These are phyloP conservation scores for Paramyrothecium roridum DNA, from an alignment of 2,329 filamentous ascomycete species.

Conservation along the genomic window DNA sequence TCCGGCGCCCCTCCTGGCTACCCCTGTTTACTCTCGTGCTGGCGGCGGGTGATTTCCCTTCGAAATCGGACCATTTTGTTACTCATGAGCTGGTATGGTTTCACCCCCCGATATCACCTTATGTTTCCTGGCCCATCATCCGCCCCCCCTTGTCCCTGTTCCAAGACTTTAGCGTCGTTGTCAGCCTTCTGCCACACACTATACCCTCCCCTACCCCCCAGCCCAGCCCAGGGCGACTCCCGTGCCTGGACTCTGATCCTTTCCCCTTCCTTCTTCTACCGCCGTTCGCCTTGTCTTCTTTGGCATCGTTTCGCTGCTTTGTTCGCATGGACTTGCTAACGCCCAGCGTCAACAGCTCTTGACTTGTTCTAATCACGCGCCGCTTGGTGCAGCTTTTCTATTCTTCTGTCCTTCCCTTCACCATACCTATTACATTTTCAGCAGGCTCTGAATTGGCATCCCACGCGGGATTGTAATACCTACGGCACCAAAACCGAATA, in stretches of 20 bases:
- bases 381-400: background rate
- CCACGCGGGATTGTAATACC: constrained; percentile 1
- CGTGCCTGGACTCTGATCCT: background rate
- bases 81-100: background rate
- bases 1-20: background rate
- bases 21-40: background rate
- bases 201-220: background rate
- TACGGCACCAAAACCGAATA: background rate
- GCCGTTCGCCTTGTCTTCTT: background rate
- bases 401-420: constrained; percentile 23
- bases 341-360: background rate
- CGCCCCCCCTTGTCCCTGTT: background rate
- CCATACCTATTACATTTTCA: constrained; percentile 36
- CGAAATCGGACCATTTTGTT: background rate
- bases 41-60: background rate
- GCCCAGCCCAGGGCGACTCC: background rate
- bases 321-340: background rate
- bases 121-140: background rate
- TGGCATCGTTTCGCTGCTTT: background rate
- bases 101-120: background rate
- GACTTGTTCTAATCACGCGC: background rate
- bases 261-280: background rate
- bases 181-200: background rate
- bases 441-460: constrained; percentile 50
- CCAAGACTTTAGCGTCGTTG: background rate